Percentiles rank a stretch among this genome's conserved stretches.
Evolutionary conservation across 257 asterid species (phyloP).

Genomic region (Lantana camara): DNA sequence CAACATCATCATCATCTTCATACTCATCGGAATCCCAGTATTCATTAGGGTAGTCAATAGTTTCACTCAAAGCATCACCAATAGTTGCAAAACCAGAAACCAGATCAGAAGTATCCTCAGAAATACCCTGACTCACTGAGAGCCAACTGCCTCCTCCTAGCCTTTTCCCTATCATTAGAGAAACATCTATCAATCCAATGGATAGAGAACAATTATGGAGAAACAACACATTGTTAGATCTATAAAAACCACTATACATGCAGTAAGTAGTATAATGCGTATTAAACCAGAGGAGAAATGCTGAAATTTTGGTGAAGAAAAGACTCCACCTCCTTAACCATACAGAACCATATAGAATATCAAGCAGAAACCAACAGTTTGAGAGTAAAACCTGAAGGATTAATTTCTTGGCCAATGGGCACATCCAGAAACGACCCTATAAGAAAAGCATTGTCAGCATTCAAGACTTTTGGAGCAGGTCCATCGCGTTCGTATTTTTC

Average conservation of each 20-base stretch:
- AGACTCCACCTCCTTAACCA: conserved; percentile 2
- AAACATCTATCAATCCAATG: conserved; percentile 29
- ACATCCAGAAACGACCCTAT: conserved; percentile 97
- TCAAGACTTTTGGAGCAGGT: conserved; percentile 53
- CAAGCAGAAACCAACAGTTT: too few relatives aligned
- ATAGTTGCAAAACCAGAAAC: conserved; percentile 97
- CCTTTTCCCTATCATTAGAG: conserved; percentile 53
- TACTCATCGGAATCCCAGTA: conserved; percentile 98
- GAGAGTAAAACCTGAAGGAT: conserved; percentile 66
- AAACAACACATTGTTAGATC: not conserved
- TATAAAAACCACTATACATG: not conserved
- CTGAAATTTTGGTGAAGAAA: not conserved
- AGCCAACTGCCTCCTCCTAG: conserved; percentile 85
- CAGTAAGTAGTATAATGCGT: not conserved
- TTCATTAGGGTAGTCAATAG: conserved; percentile 85
- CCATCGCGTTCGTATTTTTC: conserved; percentile 80
- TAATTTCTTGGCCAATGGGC: conserved; percentile 92
- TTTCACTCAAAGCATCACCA: conserved; percentile 90
- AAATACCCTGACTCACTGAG: conserved; percentile 93
- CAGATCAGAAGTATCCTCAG: conserved; percentile 92
- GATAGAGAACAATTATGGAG: conserved; percentile 19
- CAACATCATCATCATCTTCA: conserved; percentile 95
- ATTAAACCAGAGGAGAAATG: conserved; percentile 5
- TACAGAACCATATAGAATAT: conserved; percentile 11
- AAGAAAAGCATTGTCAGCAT: conserved; percentile 65